phyloP scores from a whole-genome alignment of 2,329 filamentous ascomycete genomes.

The Aspergillus amoenus region DNA sequence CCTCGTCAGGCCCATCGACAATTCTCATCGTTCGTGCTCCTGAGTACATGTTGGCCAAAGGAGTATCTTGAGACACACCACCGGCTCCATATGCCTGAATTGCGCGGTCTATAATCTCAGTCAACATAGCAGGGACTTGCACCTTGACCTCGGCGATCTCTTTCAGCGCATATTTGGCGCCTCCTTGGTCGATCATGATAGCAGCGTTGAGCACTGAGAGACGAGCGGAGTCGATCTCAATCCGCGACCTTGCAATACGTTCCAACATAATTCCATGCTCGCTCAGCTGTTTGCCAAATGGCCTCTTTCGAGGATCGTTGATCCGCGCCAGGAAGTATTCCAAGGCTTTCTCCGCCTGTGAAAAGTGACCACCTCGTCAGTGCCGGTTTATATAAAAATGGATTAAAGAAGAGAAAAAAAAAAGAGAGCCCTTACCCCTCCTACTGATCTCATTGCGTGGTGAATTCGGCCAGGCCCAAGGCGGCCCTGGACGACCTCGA shows the following conservation, averaged over 20 bases:
- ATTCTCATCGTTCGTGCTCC: slow-evolving; percentile 77
- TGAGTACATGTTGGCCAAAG: slow-evolving; percentile 80
- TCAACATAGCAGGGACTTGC: slow-evolving; percentile 76
- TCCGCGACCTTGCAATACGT: slow-evolving; percentile 85
- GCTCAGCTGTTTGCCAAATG: slow-evolving; percentile 82
- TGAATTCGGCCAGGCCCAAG: slow-evolving; percentile 95
- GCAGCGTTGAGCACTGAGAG: slow-evolving; percentile 91
- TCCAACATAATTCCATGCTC: slow-evolving; percentile 94
- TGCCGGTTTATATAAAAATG: background rate
- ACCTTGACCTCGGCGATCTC: slow-evolving; percentile 97
- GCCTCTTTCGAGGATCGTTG: slow-evolving; percentile 86
- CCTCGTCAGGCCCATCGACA: slow-evolving; percentile 94
- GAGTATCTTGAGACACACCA: slow-evolving; percentile 91
- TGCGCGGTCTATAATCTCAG: slow-evolving; percentile 89
- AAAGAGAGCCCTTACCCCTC: slow-evolving; percentile 49
- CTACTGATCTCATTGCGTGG: slow-evolving; percentile 94
- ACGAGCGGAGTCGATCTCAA: slow-evolving; percentile 90
- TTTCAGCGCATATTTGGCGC: slow-evolving; percentile 84
- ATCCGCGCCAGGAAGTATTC: slow-evolving; percentile 94
- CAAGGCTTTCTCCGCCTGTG: slow-evolving; percentile 75
- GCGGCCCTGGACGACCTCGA: slow-evolving; percentile 97
- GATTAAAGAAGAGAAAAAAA: background rate
- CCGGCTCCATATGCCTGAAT: slow-evolving; percentile 90
- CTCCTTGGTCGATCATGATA: slow-evolving; percentile 84
- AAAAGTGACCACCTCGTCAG: no score